Evolutionary conservation across 108 stramenopile genomes (phyloP), one percentile per base, ranked within the genome.

Genomic region (Seminavis robusta): DNA sequence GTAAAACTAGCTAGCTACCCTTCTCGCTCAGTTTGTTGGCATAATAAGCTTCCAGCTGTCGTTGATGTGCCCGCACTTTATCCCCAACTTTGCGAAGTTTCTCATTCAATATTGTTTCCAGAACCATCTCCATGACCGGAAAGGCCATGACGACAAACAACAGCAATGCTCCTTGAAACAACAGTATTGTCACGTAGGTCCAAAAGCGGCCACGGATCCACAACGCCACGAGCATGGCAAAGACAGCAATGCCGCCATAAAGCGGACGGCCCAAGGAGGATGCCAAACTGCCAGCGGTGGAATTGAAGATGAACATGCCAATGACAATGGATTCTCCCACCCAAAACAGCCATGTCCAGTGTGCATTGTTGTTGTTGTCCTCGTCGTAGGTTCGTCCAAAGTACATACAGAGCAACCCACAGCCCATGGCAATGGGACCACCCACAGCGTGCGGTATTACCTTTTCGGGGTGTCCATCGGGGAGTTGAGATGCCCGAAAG

Each of bases 41-140:
- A 44, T 73, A 78, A 37, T 80, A 76, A 28, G 69, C 70, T 66
- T 84, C 84, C 74, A 86, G 56, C 24, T 65, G 67, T 28, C 49
- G 49, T 57, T 83, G 80, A 68, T 92, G 84, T 13, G 77, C 65
- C 38, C 90, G 69, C 39, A 92, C 78, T 58, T 88, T 82, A n/a
- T 88, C 86, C 21, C 90, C 90, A 37, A 92, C 83, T 58, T 81
- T 85, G 47, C 71, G 68, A 52, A 88, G 68, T 56, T 92, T 92
- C n/a, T 92, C 90, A 31, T 88, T 77, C 45, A 92, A 59, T 47
- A 92, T 76, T 24, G 83, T 69, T 45, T 92, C 90, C 54, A 92
- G 53, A 52, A 92, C 69, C 80, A 92, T 86, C 56, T 92, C 90
- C 76, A 92, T 83, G 13, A 92, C 50, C 5, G 90, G 90, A 56